These are phyloP conservation scores for Fusarium sp. DNA, from an alignment of 2,329 filamentous ascomycete genomes.

Conservation along the genomic window DNA sequence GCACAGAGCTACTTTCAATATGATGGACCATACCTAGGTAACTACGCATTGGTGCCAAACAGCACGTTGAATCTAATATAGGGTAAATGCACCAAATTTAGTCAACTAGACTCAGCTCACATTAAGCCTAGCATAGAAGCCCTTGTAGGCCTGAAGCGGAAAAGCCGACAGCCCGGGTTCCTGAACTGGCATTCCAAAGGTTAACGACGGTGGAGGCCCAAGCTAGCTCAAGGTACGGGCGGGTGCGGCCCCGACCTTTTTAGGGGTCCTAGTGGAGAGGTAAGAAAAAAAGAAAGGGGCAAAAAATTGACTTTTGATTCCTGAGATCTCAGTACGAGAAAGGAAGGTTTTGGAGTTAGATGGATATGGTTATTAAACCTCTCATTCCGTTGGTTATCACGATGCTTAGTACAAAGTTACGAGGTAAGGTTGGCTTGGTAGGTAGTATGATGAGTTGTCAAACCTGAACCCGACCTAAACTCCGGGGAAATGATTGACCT, in stretches of 20 bases:
- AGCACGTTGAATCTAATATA: not conserved
- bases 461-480: slow-evolving; percentile 14
- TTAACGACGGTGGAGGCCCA: slow-evolving; percentile 3
- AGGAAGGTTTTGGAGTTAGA: not conserved
- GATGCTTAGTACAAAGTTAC: not conserved
- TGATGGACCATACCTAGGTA: not conserved
- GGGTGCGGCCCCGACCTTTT: slow-evolving; percentile 9
- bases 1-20: not conserved
- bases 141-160: not conserved
- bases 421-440: not conserved
- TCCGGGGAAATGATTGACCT: slow-evolving; percentile 21
- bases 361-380: not conserved
- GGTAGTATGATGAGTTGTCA: slow-evolving; percentile 17
- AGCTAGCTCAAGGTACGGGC: slow-evolving; percentile 24
- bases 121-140: not conserved
- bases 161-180: slow-evolving; percentile 8
- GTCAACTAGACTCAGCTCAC: not conserved
- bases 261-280: slow-evolving; percentile 10
- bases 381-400: slow-evolving; percentile 2
- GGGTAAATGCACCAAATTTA: not conserved
- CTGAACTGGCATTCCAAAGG: slow-evolving; percentile 18
- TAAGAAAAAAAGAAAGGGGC: not conserved
- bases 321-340: not conserved
- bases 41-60: not conserved
- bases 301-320: not conserved